phyloP scores from a whole-genome alignment of 1,139 yeast genomes.

The Candida sojae region DNA sequence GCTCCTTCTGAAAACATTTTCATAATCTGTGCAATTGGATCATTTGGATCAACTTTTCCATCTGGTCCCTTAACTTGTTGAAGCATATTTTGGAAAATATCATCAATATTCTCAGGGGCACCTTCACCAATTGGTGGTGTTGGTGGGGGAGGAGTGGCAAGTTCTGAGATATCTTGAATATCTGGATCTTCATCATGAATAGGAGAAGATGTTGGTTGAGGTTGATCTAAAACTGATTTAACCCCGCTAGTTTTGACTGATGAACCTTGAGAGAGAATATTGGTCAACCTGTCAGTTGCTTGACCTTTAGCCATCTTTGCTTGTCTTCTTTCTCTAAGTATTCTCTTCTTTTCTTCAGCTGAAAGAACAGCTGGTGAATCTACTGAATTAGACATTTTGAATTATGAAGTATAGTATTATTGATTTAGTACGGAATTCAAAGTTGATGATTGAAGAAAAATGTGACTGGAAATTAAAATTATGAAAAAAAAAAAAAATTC shows the following conservation, averaged over 20 bases:
- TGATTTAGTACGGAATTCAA: too few species aligned
- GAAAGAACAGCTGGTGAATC: conserved; percentile 32
- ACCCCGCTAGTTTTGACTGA: conserved; percentile 34
- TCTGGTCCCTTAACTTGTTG: conserved; percentile 13
- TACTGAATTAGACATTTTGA: conserved; percentile 11
- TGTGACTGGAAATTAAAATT: not conserved
- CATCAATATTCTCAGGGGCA: conserved; percentile 29
- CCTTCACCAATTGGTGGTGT: conserved; percentile 13
- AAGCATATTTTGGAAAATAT: conserved; percentile 33
- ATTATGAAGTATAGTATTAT: not conserved
- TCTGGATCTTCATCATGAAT: conserved; percentile 37
- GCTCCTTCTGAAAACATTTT: conserved; percentile 17
- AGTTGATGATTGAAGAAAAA: not conserved
- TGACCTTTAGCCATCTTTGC: conserved; percentile 65
- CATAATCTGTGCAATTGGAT: conserved; percentile 39
- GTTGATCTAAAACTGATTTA: conserved; percentile 38
- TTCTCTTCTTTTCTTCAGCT: conserved; percentile 63
- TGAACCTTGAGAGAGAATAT: conserved; percentile 41
- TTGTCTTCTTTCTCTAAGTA: conserved; percentile 68
- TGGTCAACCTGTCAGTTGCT: conserved; percentile 57
- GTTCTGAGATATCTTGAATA: conserved; percentile 22
- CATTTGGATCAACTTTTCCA: conserved; percentile 14
- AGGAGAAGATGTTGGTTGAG: conserved; percentile 6
- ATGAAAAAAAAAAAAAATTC: not conserved
- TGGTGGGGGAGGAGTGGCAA: conserved; percentile 9